Base-by-base conservation (phyloP, 768 basidiomycete species). In the Mycena floridula region DNA sequence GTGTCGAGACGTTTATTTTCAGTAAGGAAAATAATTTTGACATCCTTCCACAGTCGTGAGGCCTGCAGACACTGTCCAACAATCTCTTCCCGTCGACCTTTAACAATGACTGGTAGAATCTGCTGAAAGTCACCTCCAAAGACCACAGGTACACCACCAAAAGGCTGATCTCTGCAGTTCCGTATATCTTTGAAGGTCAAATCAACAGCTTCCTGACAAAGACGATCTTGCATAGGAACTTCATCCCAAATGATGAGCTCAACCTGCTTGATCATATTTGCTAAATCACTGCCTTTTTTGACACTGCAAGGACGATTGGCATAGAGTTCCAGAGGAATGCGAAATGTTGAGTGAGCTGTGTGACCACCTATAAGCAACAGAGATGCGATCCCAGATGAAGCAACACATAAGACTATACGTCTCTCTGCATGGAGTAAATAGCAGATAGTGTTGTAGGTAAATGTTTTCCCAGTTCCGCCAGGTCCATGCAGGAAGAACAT, bases 71-170 rank as follows among this genome's bases (percentile, higher is more conserved):
- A 67, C 66, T 47, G 45, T 37, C 37, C 48, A 4, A 74, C 57
- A 54, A 73, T 70, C 8, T 72, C 58, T 27, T 57, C 56, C 27
- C 63, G 43, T 4, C 59, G 54, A 0, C 71, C 73, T 47, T 60
- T 51, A 0, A 44, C 52, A 7, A 77, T 56, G 0, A 77, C 68
- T 27, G 73, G 74, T 0, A 77, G 59, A 1, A 54, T 73, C 48
- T 76, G 76, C 5, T 61, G 60, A 42, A 70, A 76, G 50, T 78
- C 73, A 2, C 73, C 76, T 40, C 69, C 71, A 62, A 76, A 72
- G 3, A 77, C 43, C 0, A 72, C 51, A 22, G 66, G 67, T 6
- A 75, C 53, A n/a, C 67, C 72, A 32, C 68, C 73, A 67, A 72
- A 78, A 5, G 59, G 59, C 4, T 18, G 25, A 15, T 62, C 26